phyloP scores from a whole-genome alignment of 306 rosid genomes.

The Medicago truncatula region DNA sequence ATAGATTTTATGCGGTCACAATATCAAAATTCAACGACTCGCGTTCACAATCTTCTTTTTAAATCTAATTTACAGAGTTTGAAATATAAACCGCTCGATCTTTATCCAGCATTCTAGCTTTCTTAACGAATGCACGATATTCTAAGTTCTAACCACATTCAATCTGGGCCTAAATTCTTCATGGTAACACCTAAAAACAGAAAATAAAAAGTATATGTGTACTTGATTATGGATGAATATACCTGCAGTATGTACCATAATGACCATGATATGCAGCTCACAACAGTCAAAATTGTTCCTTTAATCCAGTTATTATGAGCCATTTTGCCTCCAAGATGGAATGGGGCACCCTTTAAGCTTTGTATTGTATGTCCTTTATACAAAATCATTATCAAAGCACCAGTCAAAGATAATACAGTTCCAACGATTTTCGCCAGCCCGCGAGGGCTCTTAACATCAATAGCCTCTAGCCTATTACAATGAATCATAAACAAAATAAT shows the following conservation, averaged over 20 bases:
- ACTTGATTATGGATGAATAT: background rate
- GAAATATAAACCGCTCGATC: background rate
- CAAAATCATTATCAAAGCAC: constrained; percentile 44
- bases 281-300: constrained; percentile 52
- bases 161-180: background rate
- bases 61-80: background rate
- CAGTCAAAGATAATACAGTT: constrained; percentile 45
- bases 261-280: constrained; percentile 60
- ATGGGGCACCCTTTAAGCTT: constrained; percentile 40
- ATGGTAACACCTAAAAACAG: background rate
- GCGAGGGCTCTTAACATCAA: constrained; percentile 45
- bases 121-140: background rate
- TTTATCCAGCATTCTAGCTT: background rate
- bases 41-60: background rate
- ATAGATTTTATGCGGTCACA: no score
- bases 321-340: constrained; percentile 36
- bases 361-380: constrained; percentile 48
- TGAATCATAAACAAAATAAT: background rate
- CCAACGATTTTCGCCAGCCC: constrained; percentile 47
- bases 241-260: constrained; percentile 58
- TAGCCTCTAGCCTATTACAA: constrained; percentile 46
- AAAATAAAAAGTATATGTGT: background rate
- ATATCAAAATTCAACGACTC: background rate
- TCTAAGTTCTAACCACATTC: background rate
- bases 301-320: constrained; percentile 51